Conservation (phyloP, 345 rosid genomes). For the Iberis pinnata region DNA sequence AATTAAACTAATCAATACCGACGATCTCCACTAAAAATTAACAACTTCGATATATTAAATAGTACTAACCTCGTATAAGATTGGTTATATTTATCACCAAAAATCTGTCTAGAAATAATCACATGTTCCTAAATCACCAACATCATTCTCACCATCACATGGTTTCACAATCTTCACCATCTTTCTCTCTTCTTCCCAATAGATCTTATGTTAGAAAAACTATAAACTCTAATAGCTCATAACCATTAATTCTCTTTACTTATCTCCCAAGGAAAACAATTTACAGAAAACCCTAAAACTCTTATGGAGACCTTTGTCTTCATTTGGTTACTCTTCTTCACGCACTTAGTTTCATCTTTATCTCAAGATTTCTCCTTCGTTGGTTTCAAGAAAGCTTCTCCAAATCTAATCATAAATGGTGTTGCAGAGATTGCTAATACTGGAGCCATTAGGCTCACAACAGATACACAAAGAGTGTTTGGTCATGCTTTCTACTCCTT, state of each 20-base stretch:
- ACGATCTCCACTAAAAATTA: constrained; percentile 6
- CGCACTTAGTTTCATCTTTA: constrained; percentile 34
- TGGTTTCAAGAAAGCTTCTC: constrained; percentile 38
- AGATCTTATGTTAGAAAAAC: not conserved
- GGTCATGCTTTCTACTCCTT: constrained; percentile 84
- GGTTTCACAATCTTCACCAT: constrained; percentile 19
- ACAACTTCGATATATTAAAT: constrained; percentile 7
- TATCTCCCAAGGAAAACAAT: constrained; percentile 13
- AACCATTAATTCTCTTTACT: constrained; percentile 8
- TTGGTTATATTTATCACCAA: not conserved
- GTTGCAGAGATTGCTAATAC: constrained; percentile 41
- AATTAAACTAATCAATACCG: constrained; percentile 3
- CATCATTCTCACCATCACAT: constrained; percentile 29
- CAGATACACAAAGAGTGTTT: constrained; percentile 37
- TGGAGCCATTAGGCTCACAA: constrained; percentile 58
- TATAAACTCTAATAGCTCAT: constrained; percentile 5
- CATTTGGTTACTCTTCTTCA: constrained; percentile 28
- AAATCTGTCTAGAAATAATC: constrained; percentile 15
- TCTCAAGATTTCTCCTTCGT: constrained; percentile 34
- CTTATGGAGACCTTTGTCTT: constrained; percentile 29
- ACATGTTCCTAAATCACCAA: constrained; percentile 25
- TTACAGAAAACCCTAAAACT: not conserved
- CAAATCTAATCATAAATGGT: constrained; percentile 42
- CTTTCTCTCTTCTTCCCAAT: not conserved
- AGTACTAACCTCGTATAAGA: constrained; percentile 22